These are phyloP conservation scores for Panus rudis DNA, from an alignment of 768 basidiomycete genomes.

Conservation along the genomic window DNA sequence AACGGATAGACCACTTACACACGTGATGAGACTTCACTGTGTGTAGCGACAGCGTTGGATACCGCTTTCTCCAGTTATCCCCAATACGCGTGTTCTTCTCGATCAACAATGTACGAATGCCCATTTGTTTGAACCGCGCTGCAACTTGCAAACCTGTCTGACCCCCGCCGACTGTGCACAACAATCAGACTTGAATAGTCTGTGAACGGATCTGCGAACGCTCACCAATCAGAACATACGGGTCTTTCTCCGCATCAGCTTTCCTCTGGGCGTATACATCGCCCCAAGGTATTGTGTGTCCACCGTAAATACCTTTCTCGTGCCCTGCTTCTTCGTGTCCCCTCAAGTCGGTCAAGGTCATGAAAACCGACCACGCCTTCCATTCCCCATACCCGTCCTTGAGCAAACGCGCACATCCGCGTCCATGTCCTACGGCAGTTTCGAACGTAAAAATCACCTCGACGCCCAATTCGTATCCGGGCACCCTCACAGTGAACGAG, in stretches of 20 bases:
- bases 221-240: conserved; percentile 34
- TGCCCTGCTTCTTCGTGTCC: conserved; percentile 29
- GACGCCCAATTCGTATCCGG: conserved; percentile 8
- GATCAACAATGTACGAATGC: conserved; percentile 31
- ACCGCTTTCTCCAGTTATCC: conserved; percentile 37
- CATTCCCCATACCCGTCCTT: conserved; percentile 18
- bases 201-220: conserved; percentile 2
- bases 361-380: conserved; percentile 26
- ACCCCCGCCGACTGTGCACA: conserved; percentile 34
- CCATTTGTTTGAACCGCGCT: conserved; percentile 36
- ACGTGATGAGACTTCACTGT: conserved; percentile 23
- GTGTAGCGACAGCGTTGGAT: conserved; percentile 36
- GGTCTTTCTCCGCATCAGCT: conserved; percentile 30
- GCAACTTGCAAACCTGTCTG: conserved; percentile 38
- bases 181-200: too few species aligned
- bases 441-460: conserved; percentile 29
- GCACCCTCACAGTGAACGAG: not conserved
- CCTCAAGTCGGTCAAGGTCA: conserved; percentile 19
- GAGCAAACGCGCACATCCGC: conserved; percentile 29
- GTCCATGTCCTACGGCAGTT: conserved; percentile 25
- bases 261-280: conserved; percentile 29
- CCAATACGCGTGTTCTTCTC: conserved; percentile 31
- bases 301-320: conserved; percentile 27
- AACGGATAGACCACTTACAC: conserved; percentile 6
- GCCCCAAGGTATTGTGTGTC: conserved; percentile 29